Conservation (phyloP, 257 asterid species). For the Rubia yunnanensis region DNA sequence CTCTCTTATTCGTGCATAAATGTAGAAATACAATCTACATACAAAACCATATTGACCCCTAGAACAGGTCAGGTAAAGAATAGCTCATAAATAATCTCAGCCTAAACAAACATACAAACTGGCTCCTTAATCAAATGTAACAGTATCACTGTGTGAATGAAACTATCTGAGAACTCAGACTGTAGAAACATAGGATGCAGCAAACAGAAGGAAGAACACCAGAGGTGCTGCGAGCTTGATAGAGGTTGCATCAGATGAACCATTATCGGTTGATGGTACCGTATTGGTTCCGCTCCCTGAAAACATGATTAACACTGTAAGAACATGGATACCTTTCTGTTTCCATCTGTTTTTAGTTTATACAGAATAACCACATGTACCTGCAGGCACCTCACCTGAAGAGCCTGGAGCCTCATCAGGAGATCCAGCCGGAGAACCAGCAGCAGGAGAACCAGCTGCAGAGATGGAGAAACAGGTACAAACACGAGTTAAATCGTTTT, state of each 20-base stretch:
- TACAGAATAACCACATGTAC: conserved; percentile 3
- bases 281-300: conserved; percentile 28
- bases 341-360: background rate
- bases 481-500: no score
- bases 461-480: background rate
- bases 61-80: conserved; percentile 25
- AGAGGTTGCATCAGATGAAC: conserved; percentile 30
- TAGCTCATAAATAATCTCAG: conserved; percentile 19
- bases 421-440: conserved; percentile 52
- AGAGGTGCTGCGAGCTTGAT: conserved; percentile 29
- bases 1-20: conserved; percentile 17
- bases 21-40: conserved; percentile 14
- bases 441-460: conserved; percentile 42
- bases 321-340: background rate
- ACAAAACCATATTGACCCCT: conserved; percentile 34
- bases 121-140: background rate
- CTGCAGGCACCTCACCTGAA: conserved; percentile 14
- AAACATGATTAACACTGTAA: background rate
- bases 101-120: background rate
- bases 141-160: no score
- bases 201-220: conserved; percentile 24
- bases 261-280: conserved; percentile 24
- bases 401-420: conserved; percentile 36
- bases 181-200: conserved; percentile 24
- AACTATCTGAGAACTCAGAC: conserved; percentile 5